A percentile compares a stretch with the other conserved stretches of the same genome.
Evolutionary conservation across 78 protist genomes (phyloP).

Genomic region (Speleostelium caveatum): DNA sequence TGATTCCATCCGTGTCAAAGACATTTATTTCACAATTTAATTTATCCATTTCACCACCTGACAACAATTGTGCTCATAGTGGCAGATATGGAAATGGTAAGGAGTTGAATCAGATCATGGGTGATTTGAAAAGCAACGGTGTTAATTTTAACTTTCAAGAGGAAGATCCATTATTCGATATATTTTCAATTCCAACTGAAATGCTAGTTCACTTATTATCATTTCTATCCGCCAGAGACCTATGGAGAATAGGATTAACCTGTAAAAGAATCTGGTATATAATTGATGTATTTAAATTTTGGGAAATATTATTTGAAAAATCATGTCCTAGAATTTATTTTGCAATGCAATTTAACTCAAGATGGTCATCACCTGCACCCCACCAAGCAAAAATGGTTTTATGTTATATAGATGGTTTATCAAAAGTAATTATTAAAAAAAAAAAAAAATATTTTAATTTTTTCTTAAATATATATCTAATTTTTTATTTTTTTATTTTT

Average conservation of each 20-base stretch:
- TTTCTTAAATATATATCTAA: no score
- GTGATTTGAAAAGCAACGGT: neutral
- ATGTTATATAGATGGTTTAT: slow-evolving; percentile 46
- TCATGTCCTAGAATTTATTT: slow-evolving; percentile 54
- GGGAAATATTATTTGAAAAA: slow-evolving; percentile 46
- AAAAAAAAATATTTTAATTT: neutral
- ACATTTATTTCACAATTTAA: slow-evolving; percentile 27
- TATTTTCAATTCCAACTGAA: slow-evolving; percentile 64
- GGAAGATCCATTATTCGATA: neutral
- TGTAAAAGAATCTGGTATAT: slow-evolving; percentile 50
- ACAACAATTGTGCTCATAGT: neutral
- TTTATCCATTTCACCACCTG: neutral
- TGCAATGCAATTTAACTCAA: slow-evolving; percentile 61
- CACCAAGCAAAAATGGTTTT: slow-evolving; percentile 64
- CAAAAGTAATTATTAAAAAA: neutral
- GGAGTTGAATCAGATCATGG: neutral
- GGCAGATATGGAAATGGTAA: neutral
- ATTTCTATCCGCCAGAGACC: slow-evolving; percentile 21
- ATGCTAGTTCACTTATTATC: slow-evolving; percentile 56
- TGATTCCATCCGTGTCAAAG: slow-evolving; percentile 32
- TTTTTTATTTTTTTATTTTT: neutral
- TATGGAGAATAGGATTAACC: slow-evolving; percentile 16
- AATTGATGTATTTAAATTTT: slow-evolving; percentile 49
- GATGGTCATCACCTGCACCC: slow-evolving; percentile 48
- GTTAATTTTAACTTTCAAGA: neutral